These are phyloP conservation scores for Blastocladiella britannica DNA, from an alignment of 192 early-diverging fungal species.

Conservation along the genomic window DNA sequence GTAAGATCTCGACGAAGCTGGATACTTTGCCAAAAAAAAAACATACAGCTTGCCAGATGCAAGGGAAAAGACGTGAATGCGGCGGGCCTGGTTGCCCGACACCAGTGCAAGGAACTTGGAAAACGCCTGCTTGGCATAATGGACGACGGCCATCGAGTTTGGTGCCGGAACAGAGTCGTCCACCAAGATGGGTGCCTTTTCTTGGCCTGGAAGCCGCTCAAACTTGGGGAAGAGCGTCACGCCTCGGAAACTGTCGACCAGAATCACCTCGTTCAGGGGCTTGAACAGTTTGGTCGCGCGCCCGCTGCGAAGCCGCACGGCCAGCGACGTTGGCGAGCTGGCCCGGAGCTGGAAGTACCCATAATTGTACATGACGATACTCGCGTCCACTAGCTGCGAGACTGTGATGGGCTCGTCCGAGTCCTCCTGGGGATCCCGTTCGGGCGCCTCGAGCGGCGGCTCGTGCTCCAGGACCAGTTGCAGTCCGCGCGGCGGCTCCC, in stretches of 20 bases:
- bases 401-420: too few species aligned
- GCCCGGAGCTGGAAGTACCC: slow-evolving; percentile 95
- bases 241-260: slow-evolving; percentile 63
- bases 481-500: slow-evolving; percentile 59
- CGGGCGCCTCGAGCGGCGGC: too few species aligned
- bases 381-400: slow-evolving; percentile 47
- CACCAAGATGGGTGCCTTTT: slow-evolving; percentile 46
- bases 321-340: slow-evolving; percentile 75
- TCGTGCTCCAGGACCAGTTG: slow-evolving; percentile 82
- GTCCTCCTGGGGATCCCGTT: too few species aligned
- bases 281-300: slow-evolving; percentile 59
- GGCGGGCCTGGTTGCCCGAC: too few species aligned
- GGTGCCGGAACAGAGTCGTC: too few species aligned
- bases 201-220: slow-evolving; percentile 58
- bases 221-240: slow-evolving; percentile 59
- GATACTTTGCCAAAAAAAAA: too few species aligned
- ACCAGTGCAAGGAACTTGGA: too few species aligned
- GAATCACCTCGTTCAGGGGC: slow-evolving; percentile 27
- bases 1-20: too few species aligned
- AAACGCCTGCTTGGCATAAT: too few species aligned
- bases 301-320: slow-evolving; percentile 54
- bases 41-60: slow-evolving; percentile 87
- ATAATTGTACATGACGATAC: slow-evolving; percentile 95
- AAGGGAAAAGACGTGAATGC: slow-evolving; percentile 96
- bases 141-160: too few species aligned